These are phyloP conservation scores for Xylaria sp. DNA, from an alignment of 2,329 filamentous ascomycete genomes.

Conservation along the genomic window DNA sequence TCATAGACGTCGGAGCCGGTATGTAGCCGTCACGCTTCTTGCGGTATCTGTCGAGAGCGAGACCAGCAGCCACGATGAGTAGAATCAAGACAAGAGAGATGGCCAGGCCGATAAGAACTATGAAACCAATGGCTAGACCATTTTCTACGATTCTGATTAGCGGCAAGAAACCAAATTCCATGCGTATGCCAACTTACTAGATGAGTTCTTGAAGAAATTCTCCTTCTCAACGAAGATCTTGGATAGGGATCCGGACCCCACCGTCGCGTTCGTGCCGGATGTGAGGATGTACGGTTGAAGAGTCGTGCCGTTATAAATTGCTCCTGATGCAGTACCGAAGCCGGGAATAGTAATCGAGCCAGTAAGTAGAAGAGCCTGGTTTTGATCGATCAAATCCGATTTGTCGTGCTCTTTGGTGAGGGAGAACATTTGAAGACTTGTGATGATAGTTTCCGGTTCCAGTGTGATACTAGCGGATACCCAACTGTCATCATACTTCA, in stretches of 20 bases:
- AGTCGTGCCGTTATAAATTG: slow-evolving; percentile 84
- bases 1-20: slow-evolving; percentile 77
- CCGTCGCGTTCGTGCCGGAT: slow-evolving; percentile 69
- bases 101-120: slow-evolving; percentile 83
- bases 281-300: slow-evolving; percentile 85
- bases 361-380: slow-evolving; percentile 83
- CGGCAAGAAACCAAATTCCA: not conserved
- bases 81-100: slow-evolving; percentile 83
- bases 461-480: slow-evolving; percentile 72
- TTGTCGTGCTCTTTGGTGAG: slow-evolving; percentile 74
- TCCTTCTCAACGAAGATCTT: slow-evolving; percentile 85
- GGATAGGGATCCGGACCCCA: slow-evolving; percentile 75
- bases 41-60: slow-evolving; percentile 79
- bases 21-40: slow-evolving; percentile 83
- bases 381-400: slow-evolving; percentile 70
- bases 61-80: slow-evolving; percentile 78
- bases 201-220: slow-evolving; percentile 75
- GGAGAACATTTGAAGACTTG: slow-evolving; percentile 83
- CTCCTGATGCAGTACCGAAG: slow-evolving; percentile 86
- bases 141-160: slow-evolving; percentile 54
- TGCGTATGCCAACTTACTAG: slow-evolving; percentile 61
- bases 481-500: slow-evolving; percentile 86
- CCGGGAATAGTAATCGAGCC: slow-evolving; percentile 79
- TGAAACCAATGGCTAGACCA: slow-evolving; percentile 76
- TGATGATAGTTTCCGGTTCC: slow-evolving; percentile 73